Percentiles rank a stretch among this genome's conserved stretches.
Evolutionary conservation across 164 flowering plant genomes (phyloP).

Genomic region (Liriodendron chinense): DNA sequence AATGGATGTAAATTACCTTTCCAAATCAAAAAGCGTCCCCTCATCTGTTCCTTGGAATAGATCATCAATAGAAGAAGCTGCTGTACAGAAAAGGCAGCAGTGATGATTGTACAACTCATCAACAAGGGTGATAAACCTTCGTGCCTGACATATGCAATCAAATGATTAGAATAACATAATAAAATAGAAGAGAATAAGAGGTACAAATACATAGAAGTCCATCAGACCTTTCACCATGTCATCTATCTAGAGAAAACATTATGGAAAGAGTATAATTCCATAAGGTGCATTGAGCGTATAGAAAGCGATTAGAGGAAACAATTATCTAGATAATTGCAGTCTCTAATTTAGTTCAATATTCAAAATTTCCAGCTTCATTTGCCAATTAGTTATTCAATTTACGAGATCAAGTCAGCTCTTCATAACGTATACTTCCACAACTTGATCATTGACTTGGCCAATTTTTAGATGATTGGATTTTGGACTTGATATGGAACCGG

Average conservation of each 20-base stretch:
- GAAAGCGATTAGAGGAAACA: background rate
- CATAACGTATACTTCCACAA: background rate
- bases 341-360: background rate
- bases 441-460: background rate
- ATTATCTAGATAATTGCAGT: background rate
- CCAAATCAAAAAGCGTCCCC: constrained; percentile 90
- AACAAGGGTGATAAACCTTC: constrained; percentile 92
- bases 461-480: background rate
- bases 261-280: background rate
- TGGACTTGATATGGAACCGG: background rate
- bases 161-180: background rate
- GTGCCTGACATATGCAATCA: constrained; percentile 54
- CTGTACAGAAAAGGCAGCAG: constrained; percentile 77
- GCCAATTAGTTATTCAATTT: background rate
- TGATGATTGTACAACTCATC: constrained; percentile 98
- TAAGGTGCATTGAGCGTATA: background rate
- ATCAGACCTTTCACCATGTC: background rate
- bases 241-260: background rate
- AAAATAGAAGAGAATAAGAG: background rate
- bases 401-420: background rate
- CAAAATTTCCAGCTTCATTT: background rate
- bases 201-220: background rate
- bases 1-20: constrained; percentile 44
- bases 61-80: constrained; percentile 81
- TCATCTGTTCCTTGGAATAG: constrained; percentile 96